Base-by-base conservation (phyloP, 768 basidiomycete genomes). In the Lentinula aciculospora region DNA sequence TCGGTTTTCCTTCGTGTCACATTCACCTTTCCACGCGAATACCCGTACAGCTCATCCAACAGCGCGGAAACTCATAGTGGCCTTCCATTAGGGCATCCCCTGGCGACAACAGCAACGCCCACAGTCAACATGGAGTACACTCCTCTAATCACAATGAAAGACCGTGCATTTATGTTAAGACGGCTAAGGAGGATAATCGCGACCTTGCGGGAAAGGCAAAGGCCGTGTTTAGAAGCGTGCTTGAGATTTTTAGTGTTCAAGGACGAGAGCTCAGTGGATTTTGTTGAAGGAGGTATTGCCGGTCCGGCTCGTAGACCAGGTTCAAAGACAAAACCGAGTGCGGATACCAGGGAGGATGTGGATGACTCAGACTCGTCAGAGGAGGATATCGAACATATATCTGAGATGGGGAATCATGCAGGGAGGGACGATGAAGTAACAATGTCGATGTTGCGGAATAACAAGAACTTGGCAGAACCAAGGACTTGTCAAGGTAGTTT, bases 401-500 rank as follows among this genome's bases (percentile, higher is more conserved):
- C 46, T 47, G 85, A 37, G 73, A 69, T 4, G 63, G 64, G n/a
- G 63, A 66, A 17, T 65, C 60, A 49, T 63, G 58, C 53, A 15
- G 72, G 71, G 63, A 80, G 74, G 66, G 67, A 67, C 6, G 77
- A 80, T 60, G 84, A 84, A 29, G 65, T 77, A 10, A 78, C 82
- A 0, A 76, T 82, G 34, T 76, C 82, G 0, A 63, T 87, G 1
- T 63, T 88, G 60, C 75, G 84, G 50, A 83, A 77, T 50, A 79
- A 85, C 63, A 89, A 92, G 71, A 92, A 92, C 66, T 68, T 93
- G 5, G 86, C 89, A 0, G 92, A 94, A 68, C 88, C 92, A 1
- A 75, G 90, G 60, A 92, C 89, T 0, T 92, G 90, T 1, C 93
- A 94, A 65, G 94, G 91, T 2, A 81, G 86, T 0, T 96, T 95